phyloP scores from a whole-genome alignment of 345 rosid genomes.

The Geranium rotundifolium region DNA sequence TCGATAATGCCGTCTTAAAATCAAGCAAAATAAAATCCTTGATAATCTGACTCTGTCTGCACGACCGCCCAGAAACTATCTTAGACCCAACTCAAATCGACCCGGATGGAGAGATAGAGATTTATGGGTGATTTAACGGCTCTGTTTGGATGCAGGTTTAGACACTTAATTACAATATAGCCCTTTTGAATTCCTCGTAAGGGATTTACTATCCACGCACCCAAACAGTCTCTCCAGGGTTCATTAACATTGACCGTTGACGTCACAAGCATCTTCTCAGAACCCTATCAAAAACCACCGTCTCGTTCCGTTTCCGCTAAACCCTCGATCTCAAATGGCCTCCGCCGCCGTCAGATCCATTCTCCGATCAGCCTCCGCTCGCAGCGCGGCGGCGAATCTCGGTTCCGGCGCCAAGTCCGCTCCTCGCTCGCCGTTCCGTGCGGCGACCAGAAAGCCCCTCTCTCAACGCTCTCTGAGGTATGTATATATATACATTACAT shows the following conservation, averaged over 20 bases:
- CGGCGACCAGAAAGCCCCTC: slow-evolving; percentile 37
- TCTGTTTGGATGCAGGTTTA: neutral
- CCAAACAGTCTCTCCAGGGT: neutral
- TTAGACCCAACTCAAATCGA: too few species aligned
- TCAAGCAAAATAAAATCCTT: too few species aligned
- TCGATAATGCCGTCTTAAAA: too few species aligned
- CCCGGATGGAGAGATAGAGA: too few species aligned
- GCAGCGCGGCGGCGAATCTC: slow-evolving; percentile 15
- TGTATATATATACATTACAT: neutral
- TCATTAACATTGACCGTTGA: too few species aligned
- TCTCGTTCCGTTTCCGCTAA: too few species aligned
- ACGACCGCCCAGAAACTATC: too few species aligned
- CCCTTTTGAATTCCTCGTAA: too few species aligned
- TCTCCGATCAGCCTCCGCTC: slow-evolving; percentile 42
- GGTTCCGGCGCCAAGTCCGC: slow-evolving; percentile 24
- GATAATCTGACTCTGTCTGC: too few species aligned
- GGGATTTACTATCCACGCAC: neutral
- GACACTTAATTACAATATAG: neutral
- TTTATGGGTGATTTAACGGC: neutral
- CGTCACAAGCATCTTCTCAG: too few species aligned
- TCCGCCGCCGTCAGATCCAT: slow-evolving; percentile 48
- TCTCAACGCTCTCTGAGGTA: slow-evolving; percentile 60
- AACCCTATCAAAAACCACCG: neutral
- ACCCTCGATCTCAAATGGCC: slow-evolving; percentile 7
- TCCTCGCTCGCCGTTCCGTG: slow-evolving; percentile 32